Base-by-base conservation (phyloP, 805 yeast genomes). In the Metschnikowia noctiluminum region DNA sequence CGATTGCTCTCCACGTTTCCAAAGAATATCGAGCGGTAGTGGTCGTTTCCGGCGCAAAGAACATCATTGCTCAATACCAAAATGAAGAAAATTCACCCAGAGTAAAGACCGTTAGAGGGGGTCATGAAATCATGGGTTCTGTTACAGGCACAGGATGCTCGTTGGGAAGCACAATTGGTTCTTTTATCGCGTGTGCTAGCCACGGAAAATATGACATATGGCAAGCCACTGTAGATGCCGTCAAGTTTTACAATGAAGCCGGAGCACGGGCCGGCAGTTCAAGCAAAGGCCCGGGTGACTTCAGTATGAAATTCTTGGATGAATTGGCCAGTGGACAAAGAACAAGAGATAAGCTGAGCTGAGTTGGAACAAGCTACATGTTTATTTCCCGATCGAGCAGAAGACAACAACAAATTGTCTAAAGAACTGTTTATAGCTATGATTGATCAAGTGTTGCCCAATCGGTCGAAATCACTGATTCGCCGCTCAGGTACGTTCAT, bases 131-230 rank as follows among this genome's bases (percentile, higher is more conserved):
- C 14, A 82, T 89, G 85, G 84, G 84, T 0, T 62, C 69, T 10
- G 78, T 89, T 6, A 89, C 96, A 0, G 96, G 95, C 0, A 73
- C 90, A 2, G 96, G 96, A 0, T 89, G 96, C 53, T 79, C 92
- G 0, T 66, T 89, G 35, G 96, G 96, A 1, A 81, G 90, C 40
- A 76, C 80, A 0, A 80, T 89, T 45, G 83, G 87, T 0, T 71
- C 87, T 1, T 76, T 70, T 50, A 62, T 81, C 2, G 78, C 80
- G 2, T 57, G 64, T 45, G 65, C 73, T 0, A 35, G 48, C 13
- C 40, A 34, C 4, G 39, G 37, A 1, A 41, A 44, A 1, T 52
- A 56, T 35, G 57, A 69, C 45, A 58, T 74, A 0, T 76, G 74
- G 49, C 63, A 61, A 7, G 81, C 85, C 1, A 78, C 80, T 0